A percentile compares a stretch with the other conserved stretches of the same genome.
These are phyloP conservation scores for Chaetomium globosum DNA, from an alignment of 2,329 filamentous ascomycete genomes.

Conservation along the genomic window DNA sequence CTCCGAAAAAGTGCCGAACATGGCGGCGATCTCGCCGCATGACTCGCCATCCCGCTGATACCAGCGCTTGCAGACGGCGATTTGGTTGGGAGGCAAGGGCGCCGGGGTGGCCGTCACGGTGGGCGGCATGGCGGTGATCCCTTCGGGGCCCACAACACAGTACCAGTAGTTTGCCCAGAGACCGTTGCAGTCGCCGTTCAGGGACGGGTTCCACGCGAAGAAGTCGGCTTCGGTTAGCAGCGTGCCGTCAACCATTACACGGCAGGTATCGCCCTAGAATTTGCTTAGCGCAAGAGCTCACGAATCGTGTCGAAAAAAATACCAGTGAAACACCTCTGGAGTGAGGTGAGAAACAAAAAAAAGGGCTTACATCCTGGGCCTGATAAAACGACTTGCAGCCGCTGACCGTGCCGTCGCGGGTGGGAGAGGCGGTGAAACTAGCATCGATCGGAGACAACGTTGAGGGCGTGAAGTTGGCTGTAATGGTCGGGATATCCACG, in stretches of 20 bases:
- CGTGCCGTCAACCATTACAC: not conserved
- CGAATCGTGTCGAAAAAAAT: no score
- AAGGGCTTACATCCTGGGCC: not conserved
- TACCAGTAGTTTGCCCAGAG: constrained; percentile 15
- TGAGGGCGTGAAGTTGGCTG: constrained; percentile 8
- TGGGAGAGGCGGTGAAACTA: constrained; percentile 5
- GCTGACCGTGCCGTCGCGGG: not conserved
- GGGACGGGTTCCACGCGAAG: constrained; percentile 11
- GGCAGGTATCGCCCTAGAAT: constrained; percentile 9
- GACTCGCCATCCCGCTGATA: constrained; percentile 3
- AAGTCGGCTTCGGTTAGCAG: constrained; percentile 4
- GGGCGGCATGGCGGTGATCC: constrained; percentile 1
- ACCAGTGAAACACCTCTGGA: no score
- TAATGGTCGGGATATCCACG: constrained; percentile 10
- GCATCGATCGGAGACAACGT: not conserved
- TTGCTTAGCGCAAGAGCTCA: no score
- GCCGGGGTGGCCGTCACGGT: not conserved
- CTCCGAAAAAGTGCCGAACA: constrained; percentile 11
- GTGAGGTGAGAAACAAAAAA: no score
- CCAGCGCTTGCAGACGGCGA: constrained; percentile 4
- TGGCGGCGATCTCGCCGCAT: not conserved
- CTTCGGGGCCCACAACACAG: not conserved
- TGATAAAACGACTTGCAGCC: constrained; percentile 11
- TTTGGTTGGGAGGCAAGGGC: not conserved
- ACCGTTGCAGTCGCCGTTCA: constrained; percentile 9